phyloP scores from a whole-genome alignment of 2,329 filamentous ascomycete species.

The Rasamsonia emersonii region DNA sequence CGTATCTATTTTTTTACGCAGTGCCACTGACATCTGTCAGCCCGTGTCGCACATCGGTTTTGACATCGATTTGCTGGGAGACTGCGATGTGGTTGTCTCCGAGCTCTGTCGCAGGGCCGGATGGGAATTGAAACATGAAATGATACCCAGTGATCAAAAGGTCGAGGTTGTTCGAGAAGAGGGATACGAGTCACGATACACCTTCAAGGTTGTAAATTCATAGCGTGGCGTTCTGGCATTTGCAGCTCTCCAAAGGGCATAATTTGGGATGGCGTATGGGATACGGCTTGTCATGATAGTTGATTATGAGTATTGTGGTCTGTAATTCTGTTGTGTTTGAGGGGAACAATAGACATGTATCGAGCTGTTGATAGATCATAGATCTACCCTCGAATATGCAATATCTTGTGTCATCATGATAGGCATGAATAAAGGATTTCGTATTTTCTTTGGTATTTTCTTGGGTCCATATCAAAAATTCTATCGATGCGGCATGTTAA shows the following conservation, averaged over 20 bases:
- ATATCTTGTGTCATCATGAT: too few relatives aligned
- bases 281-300: too few relatives aligned
- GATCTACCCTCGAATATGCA: too few relatives aligned
- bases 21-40: constrained; percentile 23
- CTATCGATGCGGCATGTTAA: too few relatives aligned
- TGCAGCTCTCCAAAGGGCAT: constrained; percentile 12
- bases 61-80: constrained; percentile 90
- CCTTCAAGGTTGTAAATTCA: constrained; percentile 33
- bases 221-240: constrained; percentile 27
- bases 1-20: not conserved
- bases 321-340: too few relatives aligned
- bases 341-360: too few relatives aligned
- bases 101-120: constrained; percentile 75
- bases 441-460: too few relatives aligned
- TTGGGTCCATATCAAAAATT: too few relatives aligned
- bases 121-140: constrained; percentile 74
- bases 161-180: constrained; percentile 48
- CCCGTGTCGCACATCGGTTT: constrained; percentile 86
- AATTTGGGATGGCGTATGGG: constrained; percentile 20
- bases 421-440: too few relatives aligned
- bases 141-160: constrained; percentile 62
- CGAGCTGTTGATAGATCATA: too few relatives aligned
- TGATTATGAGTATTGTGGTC: too few relatives aligned
- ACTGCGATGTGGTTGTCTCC: constrained; percentile 82
- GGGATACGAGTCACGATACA: constrained; percentile 38